Base-by-base conservation (phyloP, 345 rosid genomes). In the Brassica rapa region DNA sequence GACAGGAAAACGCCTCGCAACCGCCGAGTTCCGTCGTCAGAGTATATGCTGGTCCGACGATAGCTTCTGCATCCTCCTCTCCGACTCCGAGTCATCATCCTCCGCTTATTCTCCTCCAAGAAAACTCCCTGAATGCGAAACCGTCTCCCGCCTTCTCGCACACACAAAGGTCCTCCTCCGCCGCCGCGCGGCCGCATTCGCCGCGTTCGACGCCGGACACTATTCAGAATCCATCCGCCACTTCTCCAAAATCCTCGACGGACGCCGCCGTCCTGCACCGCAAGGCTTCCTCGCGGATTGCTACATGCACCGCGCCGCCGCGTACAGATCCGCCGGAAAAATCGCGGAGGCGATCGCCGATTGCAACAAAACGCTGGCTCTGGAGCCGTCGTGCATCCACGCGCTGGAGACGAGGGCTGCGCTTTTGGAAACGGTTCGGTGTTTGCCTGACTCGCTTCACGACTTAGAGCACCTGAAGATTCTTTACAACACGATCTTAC, bases 381-480 rank as follows among this genome's bases (percentile, higher is more conserved):
- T 95, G 0, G 87, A 93, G 30, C 97, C 99, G 1, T 82, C 89
- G 12, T 85, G 94, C 53, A 93, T 95, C 61, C 94, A 87, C 25
- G 99, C 99, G 4, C 89, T 95, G 1, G 97, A 95, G 71, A 90
- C 94, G 10, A 82, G 99, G 80, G 99, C 99, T 7, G 70, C 83
- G 2, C 93, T 95, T 60, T 67, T 90, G 0, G 99, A 95, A 64
- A 73, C 89, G 1, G 86, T 95, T 68, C 88, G 94, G 4, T 91
- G 98, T 85, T 79, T 93, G 61, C 96, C 98, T 0, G 99, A 95
- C 67, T 84, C 92, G 43, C 84, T 95, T 19, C 99, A 95, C 35
- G 99, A 95, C 43, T 89, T 95, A 4, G 99, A 95, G 70, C 99
- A 95, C 84, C 61, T 95, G 71, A 95, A 93, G 62, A 88, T 95